A percentile compares a stretch with the other conserved stretches of the same genome.
Evolutionary conservation across 2,329 filamentous ascomycete species (phyloP).

Genomic region (Arachnopeziza araneosa): DNA sequence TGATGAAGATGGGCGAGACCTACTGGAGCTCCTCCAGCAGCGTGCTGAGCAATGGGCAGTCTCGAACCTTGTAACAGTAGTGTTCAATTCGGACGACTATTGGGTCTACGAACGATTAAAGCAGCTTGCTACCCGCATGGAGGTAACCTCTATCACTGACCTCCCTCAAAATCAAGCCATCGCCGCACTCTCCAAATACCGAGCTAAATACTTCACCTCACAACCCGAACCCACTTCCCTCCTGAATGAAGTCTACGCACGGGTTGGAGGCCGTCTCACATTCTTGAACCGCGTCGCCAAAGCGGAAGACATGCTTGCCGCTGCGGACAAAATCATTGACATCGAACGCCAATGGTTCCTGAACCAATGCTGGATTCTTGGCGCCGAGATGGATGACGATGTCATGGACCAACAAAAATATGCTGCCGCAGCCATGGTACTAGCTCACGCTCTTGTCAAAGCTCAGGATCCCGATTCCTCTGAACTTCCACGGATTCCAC

Average conservation of each 20-base stretch:
- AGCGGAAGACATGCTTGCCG: slow-evolving; percentile 69
- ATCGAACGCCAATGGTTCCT: slow-evolving; percentile 74
- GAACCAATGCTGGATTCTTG: slow-evolving; percentile 74
- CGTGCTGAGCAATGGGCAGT: slow-evolving; percentile 96
- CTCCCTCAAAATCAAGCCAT: slow-evolving; percentile 74
- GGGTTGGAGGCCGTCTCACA: slow-evolving; percentile 80
- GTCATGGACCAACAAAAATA: slow-evolving; percentile 98
- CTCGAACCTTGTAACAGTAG: slow-evolving; percentile 79
- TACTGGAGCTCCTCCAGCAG: slow-evolving; percentile 92
- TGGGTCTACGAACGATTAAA: slow-evolving; percentile 97
- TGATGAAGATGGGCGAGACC: slow-evolving; percentile 85
- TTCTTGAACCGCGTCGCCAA: slow-evolving; percentile 91
- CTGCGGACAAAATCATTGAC: slow-evolving; percentile 67
- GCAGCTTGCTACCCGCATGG: slow-evolving; percentile 88
- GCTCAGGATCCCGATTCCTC: slow-evolving; percentile 35
- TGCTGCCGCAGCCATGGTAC: slow-evolving; percentile 87
- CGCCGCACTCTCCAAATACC: slow-evolving; percentile 70
- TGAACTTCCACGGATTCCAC: slow-evolving; percentile 69
- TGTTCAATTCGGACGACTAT: slow-evolving; percentile 96
- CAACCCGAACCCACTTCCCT: slow-evolving; percentile 52
- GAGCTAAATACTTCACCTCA: slow-evolving; percentile 62
- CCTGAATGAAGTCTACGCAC: slow-evolving; percentile 76
- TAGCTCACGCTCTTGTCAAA: slow-evolving; percentile 87
- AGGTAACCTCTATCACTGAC: slow-evolving; percentile 81
- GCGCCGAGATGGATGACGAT: slow-evolving; percentile 82